phyloP scores from a whole-genome alignment of 1,284 basidiomycete species.

The Puccinia hordei region DNA sequence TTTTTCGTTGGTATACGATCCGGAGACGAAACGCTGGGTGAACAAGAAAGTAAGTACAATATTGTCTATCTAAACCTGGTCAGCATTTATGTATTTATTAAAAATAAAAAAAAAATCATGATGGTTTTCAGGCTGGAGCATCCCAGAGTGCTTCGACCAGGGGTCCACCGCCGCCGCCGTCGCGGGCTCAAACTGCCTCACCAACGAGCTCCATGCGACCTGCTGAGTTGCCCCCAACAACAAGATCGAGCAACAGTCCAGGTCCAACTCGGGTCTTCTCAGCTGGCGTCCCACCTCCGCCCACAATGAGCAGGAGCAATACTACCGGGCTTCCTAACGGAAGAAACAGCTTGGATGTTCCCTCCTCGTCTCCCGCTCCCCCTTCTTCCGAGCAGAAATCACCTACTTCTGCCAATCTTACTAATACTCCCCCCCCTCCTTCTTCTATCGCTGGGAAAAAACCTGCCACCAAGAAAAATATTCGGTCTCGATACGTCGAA shows the following conservation, averaged over 20 bases:
- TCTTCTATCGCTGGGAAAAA: slow-evolving; percentile 15
- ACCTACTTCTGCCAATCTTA: neutral
- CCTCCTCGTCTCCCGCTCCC: neutral
- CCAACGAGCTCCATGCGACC: slow-evolving; percentile 64
- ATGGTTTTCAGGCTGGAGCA: slow-evolving; percentile 59
- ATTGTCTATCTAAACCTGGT: neutral
- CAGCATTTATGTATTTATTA: neutral
- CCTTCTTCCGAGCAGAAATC: neutral
- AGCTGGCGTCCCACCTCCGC: neutral
- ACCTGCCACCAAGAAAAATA: slow-evolving; percentile 42
- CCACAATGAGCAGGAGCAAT: slow-evolving; percentile 1
- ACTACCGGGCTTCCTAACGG: neutral
- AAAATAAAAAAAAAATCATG: neutral
- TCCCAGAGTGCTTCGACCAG: slow-evolving; percentile 65
- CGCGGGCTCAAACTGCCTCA: slow-evolving; percentile 74
- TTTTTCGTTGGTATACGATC: slow-evolving; percentile 88
- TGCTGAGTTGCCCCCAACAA: neutral
- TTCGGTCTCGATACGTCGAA: slow-evolving; percentile 47
- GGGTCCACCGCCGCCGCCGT: slow-evolving; percentile 61
- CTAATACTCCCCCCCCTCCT: slow-evolving; percentile 8
- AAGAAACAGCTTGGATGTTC: neutral
- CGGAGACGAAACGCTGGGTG: slow-evolving; percentile 91
- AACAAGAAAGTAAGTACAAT: slow-evolving; percentile 77
- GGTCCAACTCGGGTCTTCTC: neutral
- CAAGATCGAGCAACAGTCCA: neutral